These are phyloP conservation scores for Cubamyces lactineus DNA, from an alignment of 768 basidiomycete species.

Conservation along the genomic window DNA sequence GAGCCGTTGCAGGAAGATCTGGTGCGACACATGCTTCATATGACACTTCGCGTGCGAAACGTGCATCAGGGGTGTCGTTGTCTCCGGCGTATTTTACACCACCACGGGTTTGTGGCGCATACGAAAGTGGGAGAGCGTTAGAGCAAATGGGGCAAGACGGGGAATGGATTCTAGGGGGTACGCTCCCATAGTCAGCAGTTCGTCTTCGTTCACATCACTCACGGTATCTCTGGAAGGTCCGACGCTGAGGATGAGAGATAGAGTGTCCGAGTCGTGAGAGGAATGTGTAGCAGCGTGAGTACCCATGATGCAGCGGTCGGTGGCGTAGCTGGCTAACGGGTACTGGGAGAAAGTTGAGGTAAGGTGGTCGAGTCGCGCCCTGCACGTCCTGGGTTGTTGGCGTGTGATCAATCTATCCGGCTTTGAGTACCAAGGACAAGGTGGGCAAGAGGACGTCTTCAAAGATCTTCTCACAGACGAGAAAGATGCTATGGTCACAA, in stretches of 20 bases:
- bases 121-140: neutral
- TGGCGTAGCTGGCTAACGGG: neutral
- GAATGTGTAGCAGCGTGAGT: neutral
- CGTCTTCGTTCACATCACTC: neutral
- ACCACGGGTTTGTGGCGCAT: slow-evolving; percentile 7
- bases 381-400: neutral
- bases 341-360: slow-evolving; percentile 6
- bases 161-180: slow-evolving; percentile 9
- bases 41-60: slow-evolving; percentile 14
- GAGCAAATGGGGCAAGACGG: slow-evolving; percentile 4
- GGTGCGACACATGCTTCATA: neutral
- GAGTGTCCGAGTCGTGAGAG: neutral
- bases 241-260: slow-evolving; percentile 9
- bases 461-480: neutral
- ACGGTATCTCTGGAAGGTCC: slow-evolving; percentile 5
- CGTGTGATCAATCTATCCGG: neutral
- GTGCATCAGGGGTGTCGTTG: neutral
- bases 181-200: slow-evolving; percentile 1
- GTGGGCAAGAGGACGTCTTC: neutral
- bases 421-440: slow-evolving; percentile 2
- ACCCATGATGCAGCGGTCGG: neutral
- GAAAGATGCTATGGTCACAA: neutral
- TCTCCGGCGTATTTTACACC: neutral
- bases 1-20: neutral
- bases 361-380: neutral